Conservation (phyloP, 2,329 filamentous ascomycete species). For the Xylariaceae sp. region DNA sequence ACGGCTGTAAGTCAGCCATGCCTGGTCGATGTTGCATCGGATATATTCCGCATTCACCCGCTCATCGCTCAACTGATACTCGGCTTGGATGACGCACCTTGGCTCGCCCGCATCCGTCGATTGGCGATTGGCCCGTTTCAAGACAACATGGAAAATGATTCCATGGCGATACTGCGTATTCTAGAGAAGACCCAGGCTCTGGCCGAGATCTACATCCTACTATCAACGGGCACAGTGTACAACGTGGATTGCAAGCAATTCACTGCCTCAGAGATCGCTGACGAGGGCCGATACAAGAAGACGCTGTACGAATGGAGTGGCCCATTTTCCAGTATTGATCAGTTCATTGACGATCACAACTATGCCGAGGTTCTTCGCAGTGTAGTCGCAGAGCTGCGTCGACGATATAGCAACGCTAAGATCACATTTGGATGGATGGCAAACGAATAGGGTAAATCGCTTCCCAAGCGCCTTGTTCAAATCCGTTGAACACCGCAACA, state of each 20-base stretch:
- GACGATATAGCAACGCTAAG: constrained; percentile 5
- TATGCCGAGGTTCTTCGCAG: constrained; percentile 1
- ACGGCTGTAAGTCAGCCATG: constrained; percentile 14
- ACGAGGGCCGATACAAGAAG: background rate
- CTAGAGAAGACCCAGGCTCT: constrained; percentile 12
- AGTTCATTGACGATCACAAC: constrained; percentile 3
- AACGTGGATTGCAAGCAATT: background rate
- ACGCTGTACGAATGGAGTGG: constrained; percentile 4
- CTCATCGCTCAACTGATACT: constrained; percentile 13
- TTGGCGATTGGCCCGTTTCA: constrained; percentile 15
- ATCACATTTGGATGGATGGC: constrained; percentile 14
- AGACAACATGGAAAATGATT: background rate
- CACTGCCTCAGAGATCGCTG: background rate
- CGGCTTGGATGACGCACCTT: constrained; percentile 1
- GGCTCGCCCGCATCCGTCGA: constrained; percentile 13
- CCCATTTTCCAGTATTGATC: background rate
- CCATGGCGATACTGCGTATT: constrained; percentile 6
- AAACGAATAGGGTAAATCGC: background rate
- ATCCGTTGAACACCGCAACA: background rate
- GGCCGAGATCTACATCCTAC: constrained; percentile 15
- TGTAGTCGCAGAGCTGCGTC: constrained; percentile 11
- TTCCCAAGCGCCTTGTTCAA: background rate
- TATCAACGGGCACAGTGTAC: constrained; percentile 6
- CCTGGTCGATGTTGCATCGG: constrained; percentile 9
- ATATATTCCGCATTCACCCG: constrained; percentile 16